A percentile compares a stretch with the other conserved stretches of the same genome.
These are phyloP conservation scores for Pythium aphanidermatum DNA, from an alignment of 352 stramenopile species.

Conservation along the genomic window DNA sequence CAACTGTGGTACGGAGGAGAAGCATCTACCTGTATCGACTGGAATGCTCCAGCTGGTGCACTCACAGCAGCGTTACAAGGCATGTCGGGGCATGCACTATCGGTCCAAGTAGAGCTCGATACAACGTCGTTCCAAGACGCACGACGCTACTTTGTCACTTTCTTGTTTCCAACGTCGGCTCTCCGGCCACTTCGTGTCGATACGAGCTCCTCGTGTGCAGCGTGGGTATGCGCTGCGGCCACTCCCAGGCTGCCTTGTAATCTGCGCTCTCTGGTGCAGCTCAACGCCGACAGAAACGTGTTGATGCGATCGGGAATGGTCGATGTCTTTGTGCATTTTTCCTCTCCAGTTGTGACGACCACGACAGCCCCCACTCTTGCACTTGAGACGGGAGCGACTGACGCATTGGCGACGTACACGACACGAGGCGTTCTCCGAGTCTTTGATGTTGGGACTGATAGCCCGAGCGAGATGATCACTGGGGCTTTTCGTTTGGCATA, in stretches of 20 bases:
- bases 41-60: conserved; percentile 35
- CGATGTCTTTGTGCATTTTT: conserved; percentile 44
- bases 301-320: conserved; percentile 35
- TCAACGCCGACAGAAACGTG: conserved; percentile 42
- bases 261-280: conserved; percentile 21
- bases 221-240: conserved; percentile 26
- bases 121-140: conserved; percentile 40
- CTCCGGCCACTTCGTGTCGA: conserved; percentile 35
- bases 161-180: conserved; percentile 42
- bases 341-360: conserved; percentile 33
- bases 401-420: conserved; percentile 32
- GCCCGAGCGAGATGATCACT: conserved; percentile 32
- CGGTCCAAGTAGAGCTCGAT: conserved; percentile 35
- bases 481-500: conserved; percentile 53
- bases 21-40: conserved; percentile 42
- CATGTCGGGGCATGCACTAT: conserved; percentile 29
- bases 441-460: conserved; percentile 55
- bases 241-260: conserved; percentile 26
- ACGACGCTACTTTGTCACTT: conserved; percentile 40
- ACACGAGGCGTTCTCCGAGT: conserved; percentile 35
- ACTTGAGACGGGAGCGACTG: conserved; percentile 31
- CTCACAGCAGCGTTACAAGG: conserved; percentile 39
- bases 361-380: conserved; percentile 23
- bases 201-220: conserved; percentile 18
- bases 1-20: conserved; percentile 36